Conservation (phyloP, 306 rosid genomes). For the Dryas octopetala region DNA sequence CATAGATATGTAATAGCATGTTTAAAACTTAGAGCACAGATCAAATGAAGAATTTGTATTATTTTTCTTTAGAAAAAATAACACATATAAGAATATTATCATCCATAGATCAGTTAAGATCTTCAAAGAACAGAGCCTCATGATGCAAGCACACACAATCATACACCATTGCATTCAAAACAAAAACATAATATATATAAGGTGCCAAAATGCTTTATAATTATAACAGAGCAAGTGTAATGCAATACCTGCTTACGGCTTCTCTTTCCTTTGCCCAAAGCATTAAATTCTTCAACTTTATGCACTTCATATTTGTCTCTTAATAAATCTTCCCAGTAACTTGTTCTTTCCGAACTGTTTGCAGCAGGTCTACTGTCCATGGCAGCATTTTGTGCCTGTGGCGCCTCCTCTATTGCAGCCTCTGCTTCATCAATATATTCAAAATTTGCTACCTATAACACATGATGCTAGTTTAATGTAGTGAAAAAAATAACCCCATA, state of each 20-base stretch:
- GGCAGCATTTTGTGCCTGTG: constrained; percentile 58
- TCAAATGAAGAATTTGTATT: background rate
- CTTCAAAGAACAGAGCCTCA: background rate
- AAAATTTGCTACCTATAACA: constrained; percentile 88
- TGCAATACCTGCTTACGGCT: constrained; percentile 81
- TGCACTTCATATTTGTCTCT: constrained; percentile 83
- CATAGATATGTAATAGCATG: background rate
- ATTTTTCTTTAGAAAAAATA: background rate
- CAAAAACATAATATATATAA: background rate
- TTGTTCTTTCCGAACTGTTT: constrained; percentile 60
- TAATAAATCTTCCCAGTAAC: constrained; percentile 94
- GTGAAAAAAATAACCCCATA: constrained; percentile 2
- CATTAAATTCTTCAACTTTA: constrained; percentile 80
- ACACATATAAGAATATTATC: background rate
- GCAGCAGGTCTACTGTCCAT: constrained; percentile 37
- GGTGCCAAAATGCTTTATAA: background rate
- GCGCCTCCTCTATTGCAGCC: constrained; percentile 80
- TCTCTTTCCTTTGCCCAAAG: constrained; percentile 96
- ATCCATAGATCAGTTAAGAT: background rate
- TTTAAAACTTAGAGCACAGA: background rate
- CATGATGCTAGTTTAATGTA: constrained; percentile 19
- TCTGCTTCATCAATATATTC: constrained; percentile 87
- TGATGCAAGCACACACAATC: constrained; percentile 1
- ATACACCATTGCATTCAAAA: background rate
- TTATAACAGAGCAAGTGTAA: background rate